These are phyloP conservation scores for Zymoseptoria brevis DNA, from an alignment of 2,329 filamentous ascomycete species.

Conservation along the genomic window DNA sequence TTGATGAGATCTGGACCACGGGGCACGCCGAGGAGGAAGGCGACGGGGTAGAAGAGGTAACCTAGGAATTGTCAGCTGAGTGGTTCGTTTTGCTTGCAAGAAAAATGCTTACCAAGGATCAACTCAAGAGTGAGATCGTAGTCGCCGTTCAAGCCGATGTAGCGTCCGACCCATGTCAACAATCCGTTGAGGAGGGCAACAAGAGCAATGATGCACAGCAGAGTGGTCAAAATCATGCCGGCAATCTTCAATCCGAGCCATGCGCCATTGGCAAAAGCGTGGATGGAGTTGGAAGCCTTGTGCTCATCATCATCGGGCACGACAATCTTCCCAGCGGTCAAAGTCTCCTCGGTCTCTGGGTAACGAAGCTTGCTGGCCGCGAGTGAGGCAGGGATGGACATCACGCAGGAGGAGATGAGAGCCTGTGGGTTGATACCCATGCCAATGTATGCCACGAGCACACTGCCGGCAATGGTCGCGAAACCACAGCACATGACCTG, in stretches of 20 bases:
- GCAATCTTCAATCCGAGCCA: conserved; percentile 83
- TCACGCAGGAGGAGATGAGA: conserved; percentile 84
- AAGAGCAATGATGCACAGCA: conserved; percentile 77
- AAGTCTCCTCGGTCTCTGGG: conserved; percentile 77
- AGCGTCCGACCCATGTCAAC: conserved; percentile 75
- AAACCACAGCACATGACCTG: conserved; percentile 91
- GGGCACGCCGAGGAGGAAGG: conserved; percentile 74
- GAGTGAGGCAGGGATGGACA: conserved; percentile 87
- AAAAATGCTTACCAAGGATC: conserved; percentile 49
- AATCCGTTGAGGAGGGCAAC: conserved; percentile 68
- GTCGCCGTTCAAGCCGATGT: conserved; percentile 60
- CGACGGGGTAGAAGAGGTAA: conserved; percentile 69
- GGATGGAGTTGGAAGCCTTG: conserved; percentile 68
- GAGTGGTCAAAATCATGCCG: conserved; percentile 68
- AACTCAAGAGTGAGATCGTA: conserved; percentile 66
- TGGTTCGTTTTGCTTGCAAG: not conserved
- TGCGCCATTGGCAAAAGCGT: conserved; percentile 76
- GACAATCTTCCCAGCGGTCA: conserved; percentile 73
- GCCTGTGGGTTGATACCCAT: conserved; percentile 79
- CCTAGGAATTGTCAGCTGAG: conserved; percentile 25
- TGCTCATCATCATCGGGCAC: conserved; percentile 73
- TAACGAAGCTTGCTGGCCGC: conserved; percentile 85
- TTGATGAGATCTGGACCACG: conserved; percentile 52
- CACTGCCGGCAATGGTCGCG: conserved; percentile 82
- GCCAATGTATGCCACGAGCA: conserved; percentile 75